Evolutionary conservation across 148 eudicot species (phyloP).

Genomic region (Camellia lanceoleosa): DNA sequence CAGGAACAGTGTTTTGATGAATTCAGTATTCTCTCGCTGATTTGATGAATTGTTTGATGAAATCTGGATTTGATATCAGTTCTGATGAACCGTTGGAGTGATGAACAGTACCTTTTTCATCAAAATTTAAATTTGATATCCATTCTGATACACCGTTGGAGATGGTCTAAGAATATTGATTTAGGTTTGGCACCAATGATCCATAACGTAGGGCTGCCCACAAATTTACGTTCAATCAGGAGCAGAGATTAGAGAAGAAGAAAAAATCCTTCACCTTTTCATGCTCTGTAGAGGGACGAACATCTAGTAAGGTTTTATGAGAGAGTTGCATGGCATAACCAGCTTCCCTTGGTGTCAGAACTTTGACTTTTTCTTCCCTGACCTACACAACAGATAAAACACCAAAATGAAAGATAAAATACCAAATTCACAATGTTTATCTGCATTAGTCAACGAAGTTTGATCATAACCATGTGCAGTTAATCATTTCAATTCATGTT

Average conservation of each 20-base stretch:
- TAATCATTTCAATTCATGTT: not conserved
- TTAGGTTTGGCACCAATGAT: not conserved
- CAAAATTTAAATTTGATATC: too few relatives aligned
- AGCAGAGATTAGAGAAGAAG: not conserved
- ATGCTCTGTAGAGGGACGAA: constrained; percentile 79
- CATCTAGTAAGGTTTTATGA: constrained; percentile 74
- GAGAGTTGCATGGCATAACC: constrained; percentile 94
- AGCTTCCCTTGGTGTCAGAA: constrained; percentile 83
- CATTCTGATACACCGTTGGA: too few relatives aligned
- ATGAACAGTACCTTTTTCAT: too few relatives aligned
- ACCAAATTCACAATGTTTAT: not conserved
- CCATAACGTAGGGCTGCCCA: not conserved
- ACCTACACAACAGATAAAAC: constrained; percentile 47
- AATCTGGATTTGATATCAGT: too few relatives aligned
- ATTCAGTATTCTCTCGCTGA: too few relatives aligned
- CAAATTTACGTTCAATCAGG: not conserved
- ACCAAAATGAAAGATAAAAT: not conserved
- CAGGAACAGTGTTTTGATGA: too few relatives aligned
- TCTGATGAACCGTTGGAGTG: too few relatives aligned
- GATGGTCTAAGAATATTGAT: not conserved
- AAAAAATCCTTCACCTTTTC: constrained; percentile 51
- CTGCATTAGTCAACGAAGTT: not conserved
- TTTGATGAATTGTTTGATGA: too few relatives aligned
- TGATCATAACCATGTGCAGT: not conserved
- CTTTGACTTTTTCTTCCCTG: constrained; percentile 81